Percentiles rank a stretch among this genome's conserved stretches.
phyloP scores from a whole-genome alignment of 306 rosid genomes.

The Abrus pulchellus region DNA sequence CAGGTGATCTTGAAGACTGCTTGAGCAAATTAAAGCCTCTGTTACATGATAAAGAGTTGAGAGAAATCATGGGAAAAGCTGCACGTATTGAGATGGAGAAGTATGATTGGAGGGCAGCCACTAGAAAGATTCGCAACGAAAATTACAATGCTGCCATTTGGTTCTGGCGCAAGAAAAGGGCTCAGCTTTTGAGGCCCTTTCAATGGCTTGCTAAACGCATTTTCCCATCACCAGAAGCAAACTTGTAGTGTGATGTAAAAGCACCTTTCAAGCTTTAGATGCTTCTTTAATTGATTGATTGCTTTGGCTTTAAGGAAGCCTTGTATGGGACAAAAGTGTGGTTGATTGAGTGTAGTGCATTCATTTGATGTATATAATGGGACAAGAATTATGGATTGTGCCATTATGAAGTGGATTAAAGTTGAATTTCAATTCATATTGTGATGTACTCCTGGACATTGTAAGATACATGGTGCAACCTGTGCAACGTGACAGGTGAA shows the following conservation, averaged over 20 bases:
- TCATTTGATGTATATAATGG: constrained; percentile 70
- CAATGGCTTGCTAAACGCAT: constrained; percentile 82
- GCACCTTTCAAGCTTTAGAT: constrained; percentile 27
- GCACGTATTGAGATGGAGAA: constrained; percentile 94
- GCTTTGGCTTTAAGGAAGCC: constrained; percentile 56
- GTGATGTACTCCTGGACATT: constrained; percentile 1
- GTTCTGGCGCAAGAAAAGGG: constrained; percentile 98
- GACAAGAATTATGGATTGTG: constrained; percentile 40
- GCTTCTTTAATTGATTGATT: constrained; percentile 40
- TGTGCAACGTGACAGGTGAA: background rate
- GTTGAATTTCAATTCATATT: constrained; percentile 33
- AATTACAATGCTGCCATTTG: constrained; percentile 92
- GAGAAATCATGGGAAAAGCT: constrained; percentile 82
- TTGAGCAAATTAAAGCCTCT: constrained; percentile 78
- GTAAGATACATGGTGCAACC: constrained; percentile 13
- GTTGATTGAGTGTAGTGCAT: constrained; percentile 55
- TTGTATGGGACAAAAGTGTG: constrained; percentile 50
- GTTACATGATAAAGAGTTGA: constrained; percentile 68
- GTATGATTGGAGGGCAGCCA: constrained; percentile 95
- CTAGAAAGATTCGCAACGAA: constrained; percentile 75
- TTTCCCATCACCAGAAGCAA: constrained; percentile 71
- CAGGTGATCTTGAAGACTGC: constrained; percentile 86
- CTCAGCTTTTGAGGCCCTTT: constrained; percentile 77
- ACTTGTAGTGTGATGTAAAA: constrained; percentile 39
- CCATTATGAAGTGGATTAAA: constrained; percentile 46